These are phyloP conservation scores for Umbelopsis sp. DNA, from an alignment of 371 early-diverging fungal species.

Conservation along the genomic window DNA sequence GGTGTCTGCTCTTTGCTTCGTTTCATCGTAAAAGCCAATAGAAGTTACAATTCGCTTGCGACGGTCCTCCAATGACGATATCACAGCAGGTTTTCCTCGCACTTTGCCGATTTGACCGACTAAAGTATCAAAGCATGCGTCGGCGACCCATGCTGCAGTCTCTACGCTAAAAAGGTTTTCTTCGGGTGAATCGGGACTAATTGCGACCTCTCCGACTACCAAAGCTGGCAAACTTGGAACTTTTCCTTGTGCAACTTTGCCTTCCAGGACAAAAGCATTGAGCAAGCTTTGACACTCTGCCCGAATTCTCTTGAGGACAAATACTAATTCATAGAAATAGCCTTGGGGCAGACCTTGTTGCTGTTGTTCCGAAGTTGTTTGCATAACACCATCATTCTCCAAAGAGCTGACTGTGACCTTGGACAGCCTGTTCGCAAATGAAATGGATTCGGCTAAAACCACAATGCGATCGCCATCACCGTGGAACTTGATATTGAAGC, in stretches of 20 bases:
- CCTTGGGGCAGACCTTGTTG: constrained; percentile 27
- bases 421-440: constrained; percentile 58
- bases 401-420: constrained; percentile 57
- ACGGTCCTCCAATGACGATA: constrained; percentile 57
- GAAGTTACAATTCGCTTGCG: constrained; percentile 67
- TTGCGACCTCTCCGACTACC: constrained; percentile 48
- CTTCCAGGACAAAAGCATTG: constrained; percentile 61
- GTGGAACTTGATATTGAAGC: constrained; percentile 50
- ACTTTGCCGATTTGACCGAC: constrained; percentile 44
- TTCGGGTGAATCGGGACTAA: constrained; percentile 45
- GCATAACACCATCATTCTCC: constrained; percentile 42
- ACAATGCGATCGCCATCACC: constrained; percentile 45
- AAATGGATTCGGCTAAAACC: constrained; percentile 39
- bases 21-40: constrained; percentile 66
- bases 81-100: constrained; percentile 42
- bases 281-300: constrained; percentile 74
- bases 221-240: constrained; percentile 67
- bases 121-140: constrained; percentile 53
- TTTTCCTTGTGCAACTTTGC: constrained; percentile 46
- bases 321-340: constrained; percentile 73
- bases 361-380: constrained; percentile 25
- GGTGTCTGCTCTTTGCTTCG: constrained; percentile 71
- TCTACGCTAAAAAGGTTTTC: constrained; percentile 68
- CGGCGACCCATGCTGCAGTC: constrained; percentile 57
- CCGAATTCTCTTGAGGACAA: constrained; percentile 72